Evolutionary conservation across 495 filamentous ascomycete species (phyloP).

Genomic region (Xylaria intraflava): DNA sequence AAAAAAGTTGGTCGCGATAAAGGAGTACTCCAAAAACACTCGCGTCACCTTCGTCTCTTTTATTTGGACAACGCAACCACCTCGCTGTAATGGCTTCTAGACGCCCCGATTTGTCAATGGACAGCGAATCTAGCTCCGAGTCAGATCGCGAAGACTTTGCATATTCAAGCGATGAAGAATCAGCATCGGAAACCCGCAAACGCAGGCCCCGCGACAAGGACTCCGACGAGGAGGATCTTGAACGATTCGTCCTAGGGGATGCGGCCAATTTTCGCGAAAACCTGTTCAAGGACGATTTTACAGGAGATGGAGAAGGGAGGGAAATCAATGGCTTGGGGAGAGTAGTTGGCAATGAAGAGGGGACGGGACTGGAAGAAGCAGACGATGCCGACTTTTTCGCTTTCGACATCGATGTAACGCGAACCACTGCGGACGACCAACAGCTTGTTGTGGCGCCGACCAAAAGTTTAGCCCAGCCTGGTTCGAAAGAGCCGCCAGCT

Average conservation of each 20-base stretch:
- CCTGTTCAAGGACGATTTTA: slow-evolving; percentile 45
- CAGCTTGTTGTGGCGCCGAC: slow-evolving; percentile 29
- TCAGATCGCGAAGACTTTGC: slow-evolving; percentile 21
- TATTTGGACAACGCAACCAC: neutral
- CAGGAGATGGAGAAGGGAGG: slow-evolving; percentile 7
- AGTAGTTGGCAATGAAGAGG: slow-evolving; percentile 25
- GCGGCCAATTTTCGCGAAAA: slow-evolving; percentile 68
- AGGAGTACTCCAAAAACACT: neutral
- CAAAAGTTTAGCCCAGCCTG: slow-evolving; percentile 29
- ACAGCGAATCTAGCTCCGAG: slow-evolving; percentile 23
- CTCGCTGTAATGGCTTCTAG: slow-evolving; percentile 19
- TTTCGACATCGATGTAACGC: slow-evolving; percentile 36
- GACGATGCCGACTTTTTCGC: slow-evolving; percentile 57
- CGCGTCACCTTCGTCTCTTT: neutral
- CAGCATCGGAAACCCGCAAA: slow-evolving; percentile 14
- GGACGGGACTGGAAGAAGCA: slow-evolving; percentile 44
- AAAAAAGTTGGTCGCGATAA: slow-evolving; percentile 29
- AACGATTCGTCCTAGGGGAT: slow-evolving; percentile 80
- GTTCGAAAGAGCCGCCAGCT: slow-evolving; percentile 43
- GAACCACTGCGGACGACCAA: slow-evolving; percentile 25
- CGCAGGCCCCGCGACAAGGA: slow-evolving; percentile 55
- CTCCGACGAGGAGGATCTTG: slow-evolving; percentile 72
- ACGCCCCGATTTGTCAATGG: slow-evolving; percentile 31
- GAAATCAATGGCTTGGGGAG: neutral
- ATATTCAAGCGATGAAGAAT: slow-evolving; percentile 20